Base-by-base conservation (phyloP, 768 basidiomycete genomes). In the Termitomyces titanicus region DNA sequence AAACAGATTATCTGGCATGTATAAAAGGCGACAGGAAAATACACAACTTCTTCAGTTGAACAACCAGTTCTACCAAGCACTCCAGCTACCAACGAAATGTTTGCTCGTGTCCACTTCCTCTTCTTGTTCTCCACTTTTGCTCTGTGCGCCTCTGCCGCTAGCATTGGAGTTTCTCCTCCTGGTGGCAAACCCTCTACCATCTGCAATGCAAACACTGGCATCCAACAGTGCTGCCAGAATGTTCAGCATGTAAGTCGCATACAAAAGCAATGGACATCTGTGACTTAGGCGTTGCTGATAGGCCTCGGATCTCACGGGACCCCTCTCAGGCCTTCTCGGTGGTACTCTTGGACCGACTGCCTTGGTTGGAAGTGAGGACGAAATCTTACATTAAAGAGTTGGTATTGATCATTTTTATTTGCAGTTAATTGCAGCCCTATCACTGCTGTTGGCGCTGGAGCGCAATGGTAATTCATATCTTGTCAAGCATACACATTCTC, bases 361-460 rank as follows among this genome's bases (percentile, higher is more conserved):
- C 25, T 37, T 22, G 5, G 58, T 62, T 45, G 61, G 61, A 31
- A 17, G 61, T 62, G 25, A 59, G 58, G 3, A 22, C 12, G 2
- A 51, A 5, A 8, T 18, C 8, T 38, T 15, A 42, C 20, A 11
- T 31, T 8, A 44, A 24, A 3, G 13, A 29, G 10, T 11, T 17
- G 15, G 8, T 8, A 7, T 11, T 37, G n/a, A 48, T 22, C 33
- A 17, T n/a, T 10, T 18, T 12, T 24, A n/a, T 24, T 11, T 3
- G 5, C 22, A 63, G 61, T 60, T 33, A 53, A 44, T 35, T 63
- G 61, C 56, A 54, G 13, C 51, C 59, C 61, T 27, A 54, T 60
- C 46, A 11, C 31, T 17, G n/a, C 8, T 44, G 52, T 11, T 13
- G 48, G 52, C 46, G 24, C 40, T 3, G 18, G 18, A 7, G 55